Conservation (phyloP, 192 early-diverging fungal genomes). For the Backusella mclennaniae region DNA sequence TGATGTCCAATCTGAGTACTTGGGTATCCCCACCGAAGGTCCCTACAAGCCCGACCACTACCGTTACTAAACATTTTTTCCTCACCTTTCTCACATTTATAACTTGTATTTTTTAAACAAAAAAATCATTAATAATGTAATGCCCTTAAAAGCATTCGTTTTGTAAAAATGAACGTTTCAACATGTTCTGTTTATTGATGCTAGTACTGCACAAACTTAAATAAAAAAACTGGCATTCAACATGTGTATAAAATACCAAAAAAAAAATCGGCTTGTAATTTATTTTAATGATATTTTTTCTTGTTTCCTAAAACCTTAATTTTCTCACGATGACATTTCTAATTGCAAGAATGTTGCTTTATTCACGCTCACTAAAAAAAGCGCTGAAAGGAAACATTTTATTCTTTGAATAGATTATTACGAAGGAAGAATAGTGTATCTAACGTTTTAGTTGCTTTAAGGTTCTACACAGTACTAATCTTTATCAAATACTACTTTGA, state of each 20-base stretch:
- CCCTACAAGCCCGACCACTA: constrained; percentile 98
- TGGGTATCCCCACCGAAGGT: constrained; percentile 77
- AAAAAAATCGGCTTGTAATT: neutral
- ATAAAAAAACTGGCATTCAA: constrained; percentile 23
- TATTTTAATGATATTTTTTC: neutral
- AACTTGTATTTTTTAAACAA: constrained; percentile 2
- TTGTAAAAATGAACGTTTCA: constrained; percentile 25
- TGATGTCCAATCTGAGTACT: constrained; percentile 67
- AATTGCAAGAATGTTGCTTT: neutral
- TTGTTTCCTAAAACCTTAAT: neutral
- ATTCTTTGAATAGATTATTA: too few relatives aligned
- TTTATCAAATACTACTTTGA: too few relatives aligned
- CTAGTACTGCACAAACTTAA: constrained; percentile 16
- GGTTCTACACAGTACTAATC: too few relatives aligned
- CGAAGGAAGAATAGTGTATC: too few relatives aligned
- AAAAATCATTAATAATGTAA: constrained; percentile 3
- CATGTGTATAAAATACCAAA: constrained; percentile 15
- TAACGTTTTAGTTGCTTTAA: too few relatives aligned
- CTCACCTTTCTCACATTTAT: neutral
- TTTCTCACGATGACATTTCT: neutral
- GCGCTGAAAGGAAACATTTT: too few relatives aligned
- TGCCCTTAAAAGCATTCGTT: neutral
- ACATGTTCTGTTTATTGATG: constrained; percentile 23
- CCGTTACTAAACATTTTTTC: constrained; percentile 69
- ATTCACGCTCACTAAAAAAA: too few relatives aligned